These are phyloP conservation scores for Rosa chinensis DNA, from an alignment of 306 rosid genomes.

Conservation along the genomic window DNA sequence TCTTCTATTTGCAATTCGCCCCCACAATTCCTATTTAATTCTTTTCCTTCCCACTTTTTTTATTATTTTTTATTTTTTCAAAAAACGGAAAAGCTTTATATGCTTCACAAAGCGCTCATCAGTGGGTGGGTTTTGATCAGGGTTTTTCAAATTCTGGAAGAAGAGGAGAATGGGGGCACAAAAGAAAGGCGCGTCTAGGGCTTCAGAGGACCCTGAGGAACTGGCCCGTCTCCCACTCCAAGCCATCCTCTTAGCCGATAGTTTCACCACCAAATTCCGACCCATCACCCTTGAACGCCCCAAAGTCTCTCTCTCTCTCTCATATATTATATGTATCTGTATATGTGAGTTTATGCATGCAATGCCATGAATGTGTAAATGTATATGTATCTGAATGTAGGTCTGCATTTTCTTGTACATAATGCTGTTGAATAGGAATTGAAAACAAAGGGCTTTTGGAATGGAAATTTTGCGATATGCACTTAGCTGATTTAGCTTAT, in stretches of 20 bases:
- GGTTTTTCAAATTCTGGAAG: conserved; percentile 17
- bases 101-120: no score
- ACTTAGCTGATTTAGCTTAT: no score
- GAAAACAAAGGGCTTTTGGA: background rate
- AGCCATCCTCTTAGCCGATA: conserved; percentile 90
- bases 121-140: background rate
- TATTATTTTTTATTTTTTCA: no score
- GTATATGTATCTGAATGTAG: no score
- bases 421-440: background rate
- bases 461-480: no score
- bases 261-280: conserved; percentile 83
- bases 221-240: conserved; percentile 75
- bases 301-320: conserved; percentile 40
- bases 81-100: no score
- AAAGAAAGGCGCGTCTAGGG: conserved; percentile 62
- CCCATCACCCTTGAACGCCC: conserved; percentile 99
- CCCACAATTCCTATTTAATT: background rate
- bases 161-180: conserved; percentile 65
- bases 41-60: background rate
- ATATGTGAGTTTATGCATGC: no score
- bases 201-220: conserved; percentile 80
- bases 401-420: background rate
- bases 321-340: no score
- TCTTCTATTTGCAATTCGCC: background rate
- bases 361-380: no score